phyloP scores from a whole-genome alignment of 169 alveolate genomes.

The Babesia divergens region DNA sequence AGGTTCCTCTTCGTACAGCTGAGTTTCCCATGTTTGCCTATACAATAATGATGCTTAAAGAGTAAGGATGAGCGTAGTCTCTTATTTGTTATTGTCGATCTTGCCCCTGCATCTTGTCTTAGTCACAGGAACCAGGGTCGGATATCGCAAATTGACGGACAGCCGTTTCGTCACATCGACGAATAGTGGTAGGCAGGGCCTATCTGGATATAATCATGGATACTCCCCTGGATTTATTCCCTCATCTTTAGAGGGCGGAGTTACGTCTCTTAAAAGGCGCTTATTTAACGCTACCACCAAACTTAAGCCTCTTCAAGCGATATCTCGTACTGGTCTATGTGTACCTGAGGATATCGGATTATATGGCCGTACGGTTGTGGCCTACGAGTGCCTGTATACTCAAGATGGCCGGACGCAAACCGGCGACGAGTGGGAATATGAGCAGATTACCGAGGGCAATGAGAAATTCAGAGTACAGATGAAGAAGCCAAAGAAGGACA shows the following conservation, averaged over 20 bases:
- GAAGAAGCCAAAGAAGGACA: slow-evolving; percentile 31
- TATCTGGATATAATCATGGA: too few relatives aligned
- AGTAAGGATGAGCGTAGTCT: too few relatives aligned
- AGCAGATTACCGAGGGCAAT: slow-evolving; percentile 25
- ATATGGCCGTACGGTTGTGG: slow-evolving; percentile 41
- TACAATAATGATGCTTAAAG: too few relatives aligned
- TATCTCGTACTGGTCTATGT: slow-evolving; percentile 58
- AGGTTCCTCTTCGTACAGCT: too few relatives aligned
- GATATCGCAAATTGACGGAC: too few relatives aligned
- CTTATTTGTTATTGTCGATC: too few relatives aligned
- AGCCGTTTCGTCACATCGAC: too few relatives aligned
- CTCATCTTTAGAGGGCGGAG: neutral
- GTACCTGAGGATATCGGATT: slow-evolving; percentile 66
- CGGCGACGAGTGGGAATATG: slow-evolving; percentile 65
- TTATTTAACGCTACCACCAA: neutral
- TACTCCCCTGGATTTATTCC: too few relatives aligned
- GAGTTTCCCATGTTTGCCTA: too few relatives aligned
- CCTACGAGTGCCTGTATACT: slow-evolving; percentile 58
- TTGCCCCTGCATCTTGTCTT: too few relatives aligned
- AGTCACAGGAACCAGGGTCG: too few relatives aligned
- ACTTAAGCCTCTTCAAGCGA: slow-evolving; percentile 19
- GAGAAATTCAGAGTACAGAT: neutral
- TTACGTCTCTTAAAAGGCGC: neutral
- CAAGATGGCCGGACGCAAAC: slow-evolving; percentile 61
- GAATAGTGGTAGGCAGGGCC: too few relatives aligned